phyloP scores from a whole-genome alignment of 2,329 filamentous ascomycete genomes.

The Hawksworthiomyces lignivorus region DNA sequence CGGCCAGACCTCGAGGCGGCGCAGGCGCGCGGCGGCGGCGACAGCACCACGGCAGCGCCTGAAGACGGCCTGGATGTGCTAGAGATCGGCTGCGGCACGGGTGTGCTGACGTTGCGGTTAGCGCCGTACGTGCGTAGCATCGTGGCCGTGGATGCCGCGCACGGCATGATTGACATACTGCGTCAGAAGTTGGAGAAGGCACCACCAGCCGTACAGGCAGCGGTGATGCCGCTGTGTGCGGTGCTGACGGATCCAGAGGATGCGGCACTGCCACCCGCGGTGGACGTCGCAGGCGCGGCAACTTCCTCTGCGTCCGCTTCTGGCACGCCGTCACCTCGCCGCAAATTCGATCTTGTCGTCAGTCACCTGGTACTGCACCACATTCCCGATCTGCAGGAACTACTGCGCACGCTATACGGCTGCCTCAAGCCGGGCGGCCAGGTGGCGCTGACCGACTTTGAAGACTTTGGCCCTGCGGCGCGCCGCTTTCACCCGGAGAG shows the following conservation, averaged over 20 bases:
- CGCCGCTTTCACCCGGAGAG: conserved; percentile 42
- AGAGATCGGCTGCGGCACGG: conserved; percentile 51
- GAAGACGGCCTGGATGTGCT: conserved; percentile 34
- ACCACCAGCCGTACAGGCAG: conserved; percentile 15
- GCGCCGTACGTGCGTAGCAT: conserved; percentile 39
- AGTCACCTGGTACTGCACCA: conserved; percentile 51
- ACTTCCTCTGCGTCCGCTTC: conserved; percentile 19
- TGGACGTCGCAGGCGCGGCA: conserved; percentile 6
- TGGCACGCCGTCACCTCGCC: conserved; percentile 16
- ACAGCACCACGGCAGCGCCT: neutral
- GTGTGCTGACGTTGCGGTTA: conserved; percentile 42
- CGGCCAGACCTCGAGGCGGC: conserved; percentile 29
- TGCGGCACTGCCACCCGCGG: conserved; percentile 28
- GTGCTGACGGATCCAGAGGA: conserved; percentile 43
- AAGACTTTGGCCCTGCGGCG: conserved; percentile 46
- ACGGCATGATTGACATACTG: conserved; percentile 47
- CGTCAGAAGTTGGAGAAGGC: conserved; percentile 38
- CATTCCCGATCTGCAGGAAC: conserved; percentile 34
- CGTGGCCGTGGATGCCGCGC: conserved; percentile 45
- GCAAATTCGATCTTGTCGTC: conserved; percentile 43
- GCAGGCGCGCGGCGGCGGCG: too few relatives aligned
- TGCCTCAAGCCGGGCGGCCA: conserved; percentile 39
- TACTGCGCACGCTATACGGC: conserved; percentile 38
- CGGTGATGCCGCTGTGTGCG: conserved; percentile 35
- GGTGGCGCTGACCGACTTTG: conserved; percentile 49